Evolutionary conservation across 352 stramenopile genomes (phyloP), one percentile per base, ranked within the genome.

Genomic region (Pythium diclinum): DNA sequence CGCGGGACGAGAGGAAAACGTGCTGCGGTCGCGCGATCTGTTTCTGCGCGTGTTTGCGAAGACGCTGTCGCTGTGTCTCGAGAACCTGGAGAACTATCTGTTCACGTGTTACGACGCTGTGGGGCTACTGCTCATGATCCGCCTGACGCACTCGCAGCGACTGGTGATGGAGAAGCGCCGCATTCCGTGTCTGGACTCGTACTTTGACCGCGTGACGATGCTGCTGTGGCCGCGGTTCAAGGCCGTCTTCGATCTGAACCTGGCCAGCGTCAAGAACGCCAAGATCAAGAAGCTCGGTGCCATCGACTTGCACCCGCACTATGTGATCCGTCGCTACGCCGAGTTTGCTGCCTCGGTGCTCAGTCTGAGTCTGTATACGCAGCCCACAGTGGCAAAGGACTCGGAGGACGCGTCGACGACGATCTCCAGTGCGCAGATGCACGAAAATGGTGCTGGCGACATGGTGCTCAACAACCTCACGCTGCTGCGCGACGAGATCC

Each of bases 61-160:
- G 71, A 98, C 97, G 28, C 77, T 99, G n/a, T 96, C 88, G 3
- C 63, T 98, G 28, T 91, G 97, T 47, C 76, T 99, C 16, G 97
- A 99, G 69, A 97, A 99, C 67, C 74, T 99, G 53, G 97, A 99
- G 65, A 99, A 99, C 76, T 99, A 99, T 65, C 71, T 99, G 2
- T 99, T 98, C 71, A 96, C 87, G 51, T 99, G 88, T 67, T 97
- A 98, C 68, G 97, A 99, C 81, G 92, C 88, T 16, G 91, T 99
- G 28, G 96, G 88, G 34, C 76, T 99, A 25, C 82, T 99, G n/a
- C 85, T 99, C 16, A 99, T 99, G 95, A 98, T 99, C 67, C 96
- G 97, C 30, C 76, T 99, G 21, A 99, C 94, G 19, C 91, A 98
- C 59, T 70, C 81, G 11, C 88, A 97, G 64, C 76, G 83, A 7